These are phyloP conservation scores for Penicillium sp. DNA, from an alignment of 2,329 filamentous ascomycete species.

Conservation along the genomic window DNA sequence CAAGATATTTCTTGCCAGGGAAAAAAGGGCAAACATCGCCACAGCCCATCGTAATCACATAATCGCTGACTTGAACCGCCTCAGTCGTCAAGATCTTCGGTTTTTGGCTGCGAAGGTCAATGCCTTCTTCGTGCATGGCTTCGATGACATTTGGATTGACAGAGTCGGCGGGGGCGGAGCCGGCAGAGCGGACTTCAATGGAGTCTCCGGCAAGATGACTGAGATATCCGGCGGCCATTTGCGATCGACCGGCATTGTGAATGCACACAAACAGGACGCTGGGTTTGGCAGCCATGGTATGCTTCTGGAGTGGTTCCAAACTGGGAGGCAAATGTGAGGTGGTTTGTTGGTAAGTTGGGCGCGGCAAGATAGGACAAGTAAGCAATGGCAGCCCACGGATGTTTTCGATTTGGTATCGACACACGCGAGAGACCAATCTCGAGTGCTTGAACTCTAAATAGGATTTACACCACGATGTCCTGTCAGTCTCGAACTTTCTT, in stretches of 20 bases:
- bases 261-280: slow-evolving; percentile 33
- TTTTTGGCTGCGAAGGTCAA: slow-evolving; percentile 26
- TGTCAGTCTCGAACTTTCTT: slow-evolving; percentile 11
- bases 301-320: slow-evolving; percentile 2
- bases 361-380: background rate
- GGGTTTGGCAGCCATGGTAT: slow-evolving; percentile 21
- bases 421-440: slow-evolving; percentile 1
- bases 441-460: slow-evolving; percentile 4
- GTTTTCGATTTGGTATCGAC: background rate
- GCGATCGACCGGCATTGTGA: slow-evolving; percentile 32
- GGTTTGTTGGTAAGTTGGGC: slow-evolving; percentile 6
- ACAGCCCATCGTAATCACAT: slow-evolving; percentile 34
- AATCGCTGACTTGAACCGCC: slow-evolving; percentile 26
- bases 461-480: background rate
- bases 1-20: slow-evolving; percentile 30
- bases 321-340: slow-evolving; percentile 1
- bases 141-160: slow-evolving; percentile 28
- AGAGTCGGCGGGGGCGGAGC: slow-evolving; percentile 29
- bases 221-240: slow-evolving; percentile 31
- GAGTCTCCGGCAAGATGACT: slow-evolving; percentile 20
- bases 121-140: slow-evolving; percentile 32
- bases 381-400: background rate
- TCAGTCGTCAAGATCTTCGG: slow-evolving; percentile 29
- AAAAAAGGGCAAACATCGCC: slow-evolving; percentile 31
- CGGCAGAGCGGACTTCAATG: slow-evolving; percentile 30